These are phyloP conservation scores for Ceratocystis albifundus DNA, from an alignment of 2,329 filamentous ascomycete genomes.

Conservation along the genomic window DNA sequence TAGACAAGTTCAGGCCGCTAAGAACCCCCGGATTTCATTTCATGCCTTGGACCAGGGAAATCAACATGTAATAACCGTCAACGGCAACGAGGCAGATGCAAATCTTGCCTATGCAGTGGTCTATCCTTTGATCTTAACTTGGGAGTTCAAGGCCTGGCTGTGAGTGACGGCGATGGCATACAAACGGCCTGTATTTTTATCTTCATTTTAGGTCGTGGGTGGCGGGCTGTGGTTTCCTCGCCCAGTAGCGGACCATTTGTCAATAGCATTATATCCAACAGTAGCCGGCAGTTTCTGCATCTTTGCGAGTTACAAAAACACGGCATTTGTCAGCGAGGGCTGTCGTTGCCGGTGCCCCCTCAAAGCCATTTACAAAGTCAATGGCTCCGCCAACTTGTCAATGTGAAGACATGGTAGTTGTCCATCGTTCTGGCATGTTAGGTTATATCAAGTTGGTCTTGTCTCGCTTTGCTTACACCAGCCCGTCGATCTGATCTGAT, in stretches of 20 bases:
- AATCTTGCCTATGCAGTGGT: neutral
- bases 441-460: too few species aligned
- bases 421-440: neutral
- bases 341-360: neutral
- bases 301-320: neutral
- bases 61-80: neutral
- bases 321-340: neutral
- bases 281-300: neutral
- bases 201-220: neutral
- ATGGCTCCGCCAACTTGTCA: neutral
- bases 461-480: neutral
- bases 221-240: neutral
- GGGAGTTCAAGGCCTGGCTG: neutral
- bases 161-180: too few species aligned
- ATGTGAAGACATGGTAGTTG: too few species aligned
- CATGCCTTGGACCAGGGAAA: neutral
- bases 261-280: neutral
- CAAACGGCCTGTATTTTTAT: too few species aligned
- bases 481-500: neutral
- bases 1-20: neutral
- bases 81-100: neutral
- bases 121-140: neutral
- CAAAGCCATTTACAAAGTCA: neutral
- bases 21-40: neutral
- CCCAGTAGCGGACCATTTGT: neutral